Percentiles rank a stretch among this genome's conserved stretches.
phyloP scores from a whole-genome alignment of 371 early-diverging fungal genomes.

The Actinomucor elegans region DNA sequence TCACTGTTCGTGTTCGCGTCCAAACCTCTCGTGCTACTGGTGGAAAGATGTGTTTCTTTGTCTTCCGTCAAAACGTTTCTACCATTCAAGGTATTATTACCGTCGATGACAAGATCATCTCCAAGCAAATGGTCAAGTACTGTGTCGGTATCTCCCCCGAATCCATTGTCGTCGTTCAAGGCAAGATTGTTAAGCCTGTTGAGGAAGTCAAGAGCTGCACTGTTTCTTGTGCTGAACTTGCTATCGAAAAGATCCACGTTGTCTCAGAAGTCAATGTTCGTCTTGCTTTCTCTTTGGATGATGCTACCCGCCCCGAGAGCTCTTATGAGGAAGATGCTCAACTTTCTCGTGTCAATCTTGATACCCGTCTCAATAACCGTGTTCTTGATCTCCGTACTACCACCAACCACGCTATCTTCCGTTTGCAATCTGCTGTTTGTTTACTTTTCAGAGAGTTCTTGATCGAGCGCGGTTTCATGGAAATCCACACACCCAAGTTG shows the following conservation, averaged over 20 bases:
- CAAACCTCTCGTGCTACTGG: constrained; percentile 89
- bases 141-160: constrained; percentile 81
- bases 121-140: constrained; percentile 97
- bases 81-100: constrained; percentile 88
- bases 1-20: constrained; percentile 87
- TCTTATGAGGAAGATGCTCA: constrained; percentile 76
- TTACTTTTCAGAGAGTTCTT: constrained; percentile 95
- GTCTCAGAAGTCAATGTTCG: constrained; percentile 78
- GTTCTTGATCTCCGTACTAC: constrained; percentile 96
- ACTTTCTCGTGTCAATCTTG: constrained; percentile 82
- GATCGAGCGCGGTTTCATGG: constrained; percentile 82
- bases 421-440: constrained; percentile 95
- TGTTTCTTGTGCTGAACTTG: constrained; percentile 87
- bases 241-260: constrained; percentile 72
- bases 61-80: constrained; percentile 83
- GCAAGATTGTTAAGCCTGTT: constrained; percentile 72
- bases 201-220: constrained; percentile 93
- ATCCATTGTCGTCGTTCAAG: constrained; percentile 89
- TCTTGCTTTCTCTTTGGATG: constrained; percentile 96
- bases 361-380: constrained; percentile 97
- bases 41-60: constrained; percentile 90
- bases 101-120: constrained; percentile 69
- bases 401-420: constrained; percentile 98
- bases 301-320: constrained; percentile 88
- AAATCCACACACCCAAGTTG: constrained; percentile 99